Conservation (phyloP, 768 basidiomycete species). For the Collybia nuda region DNA sequence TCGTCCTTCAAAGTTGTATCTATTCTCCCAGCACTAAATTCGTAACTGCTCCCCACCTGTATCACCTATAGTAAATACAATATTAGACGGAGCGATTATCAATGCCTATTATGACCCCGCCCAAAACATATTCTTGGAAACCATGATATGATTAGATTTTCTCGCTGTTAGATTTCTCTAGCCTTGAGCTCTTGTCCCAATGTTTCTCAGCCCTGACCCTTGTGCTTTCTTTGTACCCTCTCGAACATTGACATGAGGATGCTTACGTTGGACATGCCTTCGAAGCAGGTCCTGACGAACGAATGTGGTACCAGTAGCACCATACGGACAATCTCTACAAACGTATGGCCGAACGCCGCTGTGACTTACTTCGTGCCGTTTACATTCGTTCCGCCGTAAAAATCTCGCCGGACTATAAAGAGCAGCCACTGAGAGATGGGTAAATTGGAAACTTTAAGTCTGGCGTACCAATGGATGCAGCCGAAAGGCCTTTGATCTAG, state of each 20-base stretch:
- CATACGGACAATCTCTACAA: constrained; percentile 51
- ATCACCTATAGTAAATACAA: constrained; percentile 23
- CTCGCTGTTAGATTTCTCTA: no score
- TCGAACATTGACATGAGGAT: constrained; percentile 36
- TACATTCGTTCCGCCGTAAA: constrained; percentile 76
- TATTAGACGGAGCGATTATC: background rate
- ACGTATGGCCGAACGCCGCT: constrained; percentile 56
- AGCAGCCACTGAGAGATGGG: constrained; percentile 1
- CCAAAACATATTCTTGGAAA: no score
- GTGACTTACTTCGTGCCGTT: constrained; percentile 71
- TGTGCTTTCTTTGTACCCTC: constrained; percentile 12
- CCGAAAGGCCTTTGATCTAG: constrained; percentile 66
- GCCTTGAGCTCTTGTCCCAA: no score
- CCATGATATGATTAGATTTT: no score
- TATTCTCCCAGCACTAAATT: constrained; percentile 1
- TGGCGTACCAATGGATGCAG: constrained; percentile 56
- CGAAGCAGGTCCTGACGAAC: constrained; percentile 69
- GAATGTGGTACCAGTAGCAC: constrained; percentile 43
- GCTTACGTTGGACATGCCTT: constrained; percentile 61
- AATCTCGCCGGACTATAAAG: constrained; percentile 56
- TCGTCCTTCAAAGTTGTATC: background rate
- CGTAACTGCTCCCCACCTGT: constrained; percentile 3
- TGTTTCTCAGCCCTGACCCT: constrained; percentile 1
- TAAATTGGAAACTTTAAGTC: no score
- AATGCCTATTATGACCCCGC: constrained; percentile 19